A percentile compares a stretch with the other conserved stretches of the same genome.
phyloP scores from a whole-genome alignment of 2,329 filamentous ascomycete species.

The Sporothrix curviconia region DNA sequence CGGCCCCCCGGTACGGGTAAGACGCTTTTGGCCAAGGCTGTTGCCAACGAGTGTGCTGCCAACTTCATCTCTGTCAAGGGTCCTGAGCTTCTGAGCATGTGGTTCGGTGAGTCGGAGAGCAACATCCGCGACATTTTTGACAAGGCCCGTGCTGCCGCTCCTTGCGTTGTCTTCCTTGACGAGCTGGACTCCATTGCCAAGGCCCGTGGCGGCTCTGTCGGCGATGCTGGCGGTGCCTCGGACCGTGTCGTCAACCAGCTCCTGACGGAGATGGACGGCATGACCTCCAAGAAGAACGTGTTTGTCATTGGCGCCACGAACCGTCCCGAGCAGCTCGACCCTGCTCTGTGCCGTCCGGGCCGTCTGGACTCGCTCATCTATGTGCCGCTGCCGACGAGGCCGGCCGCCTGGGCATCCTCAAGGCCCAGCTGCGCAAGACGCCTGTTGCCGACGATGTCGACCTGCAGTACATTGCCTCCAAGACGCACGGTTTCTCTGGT shows the following conservation, averaged over 20 bases:
- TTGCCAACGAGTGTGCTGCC: conserved; percentile 97
- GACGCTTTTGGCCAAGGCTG: conserved; percentile 97
- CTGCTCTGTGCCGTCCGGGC: conserved; percentile 93
- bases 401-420: conserved; percentile 83
- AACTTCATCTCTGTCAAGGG: conserved; percentile 99
- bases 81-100: conserved; percentile 97
- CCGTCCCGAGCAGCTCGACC: conserved; percentile 96
- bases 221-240: conserved; percentile 94
- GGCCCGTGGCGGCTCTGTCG: conserved; percentile 92
- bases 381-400: conserved; percentile 87
- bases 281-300: conserved; percentile 99
- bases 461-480: conserved; percentile 83
- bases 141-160: conserved; percentile 95
- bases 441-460: conserved; percentile 84
- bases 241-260: conserved; percentile 99
- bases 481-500: conserved; percentile 99
- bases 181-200: conserved; percentile 99
- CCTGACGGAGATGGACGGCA: conserved; percentile 97
- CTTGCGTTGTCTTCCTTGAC: conserved; percentile 97
- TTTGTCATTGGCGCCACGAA: conserved; percentile 99
- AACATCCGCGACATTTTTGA: conserved; percentile 99
- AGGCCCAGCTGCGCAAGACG: conserved; percentile 96
- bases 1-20: conserved; percentile 99
- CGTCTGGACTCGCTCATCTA: conserved; percentile 99
- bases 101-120: conserved; percentile 99